Evolutionary conservation across 345 rosid genomes (phyloP).

Genomic region (Erucastrum elatum): DNA sequence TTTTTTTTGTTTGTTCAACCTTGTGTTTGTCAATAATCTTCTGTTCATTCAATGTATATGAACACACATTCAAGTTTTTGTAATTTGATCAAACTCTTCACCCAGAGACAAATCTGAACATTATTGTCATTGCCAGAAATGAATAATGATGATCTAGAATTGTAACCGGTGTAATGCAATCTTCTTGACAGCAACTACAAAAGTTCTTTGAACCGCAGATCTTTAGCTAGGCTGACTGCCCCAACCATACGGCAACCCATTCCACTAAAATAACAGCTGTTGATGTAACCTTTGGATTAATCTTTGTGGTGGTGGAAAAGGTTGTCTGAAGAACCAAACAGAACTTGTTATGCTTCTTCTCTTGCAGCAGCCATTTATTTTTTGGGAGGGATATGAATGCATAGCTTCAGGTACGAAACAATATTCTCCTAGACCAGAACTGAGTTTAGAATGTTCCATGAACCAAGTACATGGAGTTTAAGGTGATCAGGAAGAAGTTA

Average conservation of each 20-base stretch:
- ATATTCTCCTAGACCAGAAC: constrained; percentile 51
- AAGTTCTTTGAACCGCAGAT: constrained; percentile 38
- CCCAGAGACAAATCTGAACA: background rate
- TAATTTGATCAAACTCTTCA: constrained; percentile 9
- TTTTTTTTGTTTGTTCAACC: background rate
- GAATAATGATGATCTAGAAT: background rate
- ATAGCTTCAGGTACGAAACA: constrained; percentile 47
- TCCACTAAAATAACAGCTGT: constrained; percentile 48
- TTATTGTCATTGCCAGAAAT: background rate
- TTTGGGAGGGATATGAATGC: constrained; percentile 32
- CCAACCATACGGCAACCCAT: constrained; percentile 51
- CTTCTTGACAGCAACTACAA: constrained; percentile 41
- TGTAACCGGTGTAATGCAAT: background rate
- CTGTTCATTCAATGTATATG: background rate
- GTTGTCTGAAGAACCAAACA: constrained; percentile 50
- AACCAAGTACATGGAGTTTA: constrained; percentile 29
- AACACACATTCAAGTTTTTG: constrained; percentile 16
- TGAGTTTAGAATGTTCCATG: constrained; percentile 44
- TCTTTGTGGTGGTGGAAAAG: constrained; percentile 36
- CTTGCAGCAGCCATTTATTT: constrained; percentile 43
- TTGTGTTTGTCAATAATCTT: constrained; percentile 5
- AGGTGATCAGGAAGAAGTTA: constrained; percentile 41
- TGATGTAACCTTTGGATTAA: constrained; percentile 43
- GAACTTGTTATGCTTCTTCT: constrained; percentile 44
- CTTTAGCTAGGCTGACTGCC: constrained; percentile 46